These are phyloP conservation scores for Pseudocercospora vitis DNA, from an alignment of 2,329 filamentous ascomycete genomes.

Conservation along the genomic window DNA sequence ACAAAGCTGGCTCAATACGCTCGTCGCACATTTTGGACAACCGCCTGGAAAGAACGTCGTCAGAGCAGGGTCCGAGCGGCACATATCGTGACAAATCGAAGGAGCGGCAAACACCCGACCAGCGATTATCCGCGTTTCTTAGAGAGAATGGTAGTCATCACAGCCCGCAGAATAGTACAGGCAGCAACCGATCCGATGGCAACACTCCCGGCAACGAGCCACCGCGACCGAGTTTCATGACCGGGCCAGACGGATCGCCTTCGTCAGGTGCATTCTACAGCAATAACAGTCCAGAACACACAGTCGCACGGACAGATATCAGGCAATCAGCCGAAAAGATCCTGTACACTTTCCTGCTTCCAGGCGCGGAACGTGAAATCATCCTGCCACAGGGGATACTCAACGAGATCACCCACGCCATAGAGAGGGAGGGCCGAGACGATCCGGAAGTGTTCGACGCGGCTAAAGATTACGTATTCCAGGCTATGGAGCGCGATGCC, in stretches of 20 bases:
- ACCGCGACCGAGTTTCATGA: constrained; percentile 61
- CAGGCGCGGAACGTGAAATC: constrained; percentile 94
- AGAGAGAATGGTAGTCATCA: constrained; percentile 47
- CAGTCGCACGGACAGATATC: constrained; percentile 85
- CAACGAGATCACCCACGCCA: constrained; percentile 77
- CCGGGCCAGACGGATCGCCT: constrained; percentile 44
- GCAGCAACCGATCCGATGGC: constrained; percentile 34
- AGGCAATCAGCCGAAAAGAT: constrained; percentile 95
- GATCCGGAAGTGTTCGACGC: constrained; percentile 97
- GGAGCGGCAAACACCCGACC: constrained; percentile 66
- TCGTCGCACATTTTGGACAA: constrained; percentile 76
- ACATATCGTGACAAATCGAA: constrained; percentile 46
- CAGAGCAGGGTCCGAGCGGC: constrained; percentile 38
- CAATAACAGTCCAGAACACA: constrained; percentile 76
- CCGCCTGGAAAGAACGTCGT: constrained; percentile 50
- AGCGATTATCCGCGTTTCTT: constrained; percentile 87
- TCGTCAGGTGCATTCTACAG: constrained; percentile 53
- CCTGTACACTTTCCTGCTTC: constrained; percentile 93
- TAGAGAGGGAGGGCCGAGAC: constrained; percentile 88
- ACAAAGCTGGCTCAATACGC: constrained; percentile 74
- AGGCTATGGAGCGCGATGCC: constrained; percentile 99
- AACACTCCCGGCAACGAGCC: constrained; percentile 46
- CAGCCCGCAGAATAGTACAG: constrained; percentile 51
- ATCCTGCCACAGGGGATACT: constrained; percentile 86
- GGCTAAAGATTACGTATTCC: constrained; percentile 98